Evolutionary conservation across 768 basidiomycete genomes (phyloP), one percentile per base, ranked within the genome.

Genomic region (Sistotremastrum suecicum): DNA sequence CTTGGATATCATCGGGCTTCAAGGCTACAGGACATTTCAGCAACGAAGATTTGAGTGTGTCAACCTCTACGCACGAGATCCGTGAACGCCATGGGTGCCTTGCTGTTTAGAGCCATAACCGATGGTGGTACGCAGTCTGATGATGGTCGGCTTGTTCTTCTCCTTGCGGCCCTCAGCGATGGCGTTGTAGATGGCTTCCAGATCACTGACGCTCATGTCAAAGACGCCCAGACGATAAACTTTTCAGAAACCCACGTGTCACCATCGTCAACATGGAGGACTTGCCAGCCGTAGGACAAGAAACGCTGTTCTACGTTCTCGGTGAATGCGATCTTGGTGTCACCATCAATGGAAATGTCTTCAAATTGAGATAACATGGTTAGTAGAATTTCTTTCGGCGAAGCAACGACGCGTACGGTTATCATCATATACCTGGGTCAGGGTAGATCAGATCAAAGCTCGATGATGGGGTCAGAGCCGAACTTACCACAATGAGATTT

Each of bases 311-410:
- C 77, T 46, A 94, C 89, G 55, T 95, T 78, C 65, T 97, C 92
- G 38, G 92, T 97, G 72, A 97, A 97, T 11, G 92, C 84, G 47
- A 81, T 73, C 47, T 77, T 77, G 52, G 91, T 97, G 65, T 89
- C 78, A 51, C 92, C 92, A 60, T 97, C 92, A 56, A 97, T 95
- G 51, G 92, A 88, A 62, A 97, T 97, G 63, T 90, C 86, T 90
- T 34, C n/a, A 45, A 40, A 36, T 45, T 45, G 20, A 36, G 8
- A 31, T 28, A 41, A 28, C 37, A 44, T 29, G 33, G 28, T 43
- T 31, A 11, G 9, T n/a, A 11, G 6, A 34, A 42, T 4, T 20
- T 34, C n/a, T 11, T 37, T 8, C 28, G 20, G 10, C 7, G 34
- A 46, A 66, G 20, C 2, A 20, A 20, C 20, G 20, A 20, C 20